Conservation (phyloP, 768 basidiomycete species). For the Lactarius vividus region DNA sequence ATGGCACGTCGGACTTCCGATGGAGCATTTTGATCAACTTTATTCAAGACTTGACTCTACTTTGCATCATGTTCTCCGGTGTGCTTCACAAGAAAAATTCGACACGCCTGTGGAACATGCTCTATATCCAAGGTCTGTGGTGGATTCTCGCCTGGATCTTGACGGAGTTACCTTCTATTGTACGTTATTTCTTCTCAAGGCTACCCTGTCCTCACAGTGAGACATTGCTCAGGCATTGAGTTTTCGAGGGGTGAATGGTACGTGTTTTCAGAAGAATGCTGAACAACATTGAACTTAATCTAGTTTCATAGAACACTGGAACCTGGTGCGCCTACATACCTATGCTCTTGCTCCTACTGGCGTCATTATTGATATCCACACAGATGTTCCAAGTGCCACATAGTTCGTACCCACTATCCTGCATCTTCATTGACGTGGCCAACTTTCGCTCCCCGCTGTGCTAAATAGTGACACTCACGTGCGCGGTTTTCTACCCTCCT, state of each 20-base stretch:
- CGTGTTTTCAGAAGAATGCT: neutral
- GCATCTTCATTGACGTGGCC: constrained; percentile 9
- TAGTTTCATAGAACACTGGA: constrained; percentile 11
- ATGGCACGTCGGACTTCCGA: constrained; percentile 7
- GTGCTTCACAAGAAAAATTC: constrained; percentile 21
- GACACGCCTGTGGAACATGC: constrained; percentile 17
- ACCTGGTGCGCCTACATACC: constrained; percentile 13
- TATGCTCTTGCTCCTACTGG: neutral
- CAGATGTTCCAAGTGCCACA: constrained; percentile 25
- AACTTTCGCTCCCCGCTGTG: neutral
- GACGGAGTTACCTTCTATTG: constrained; percentile 14
- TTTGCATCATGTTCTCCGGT: constrained; percentile 23
- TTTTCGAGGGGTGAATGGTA: constrained; percentile 13
- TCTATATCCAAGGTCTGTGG: constrained; percentile 17
- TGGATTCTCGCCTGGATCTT: constrained; percentile 14
- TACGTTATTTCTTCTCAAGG: neutral
- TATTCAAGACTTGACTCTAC: constrained; percentile 15
- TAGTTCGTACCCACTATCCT: constrained; percentile 18
- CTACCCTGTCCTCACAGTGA: neutral
- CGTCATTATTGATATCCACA: neutral
- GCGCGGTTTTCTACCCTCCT: neutral
- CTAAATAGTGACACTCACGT: constrained; percentile 18
- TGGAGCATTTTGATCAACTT: constrained; percentile 21
- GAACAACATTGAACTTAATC: neutral
- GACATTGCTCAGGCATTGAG: constrained; percentile 3